Percentiles rank a stretch among this genome's conserved stretches.
These are phyloP conservation scores for Calocera cornea DNA, from an alignment of 768 basidiomycete genomes.

Conservation along the genomic window DNA sequence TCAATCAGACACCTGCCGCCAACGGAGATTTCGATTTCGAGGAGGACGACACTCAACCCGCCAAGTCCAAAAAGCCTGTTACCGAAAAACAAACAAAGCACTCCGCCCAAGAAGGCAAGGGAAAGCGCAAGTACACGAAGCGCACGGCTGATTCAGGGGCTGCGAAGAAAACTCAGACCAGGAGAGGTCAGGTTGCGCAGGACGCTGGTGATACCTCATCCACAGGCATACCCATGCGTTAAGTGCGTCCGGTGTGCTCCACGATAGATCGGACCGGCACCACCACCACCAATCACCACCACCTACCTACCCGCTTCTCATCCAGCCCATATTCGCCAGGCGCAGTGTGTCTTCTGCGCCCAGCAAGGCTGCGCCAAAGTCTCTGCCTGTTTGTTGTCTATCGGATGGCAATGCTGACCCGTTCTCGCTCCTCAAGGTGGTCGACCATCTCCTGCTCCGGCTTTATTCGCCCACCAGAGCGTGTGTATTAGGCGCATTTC, in stretches of 20 bases:
- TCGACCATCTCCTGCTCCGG: no score
- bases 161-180: neutral
- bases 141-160: neutral
- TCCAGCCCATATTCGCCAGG: no score
- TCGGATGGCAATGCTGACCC: no score
- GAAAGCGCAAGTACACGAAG: neutral
- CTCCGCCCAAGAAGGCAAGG: neutral
- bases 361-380: no score
- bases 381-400: no score
- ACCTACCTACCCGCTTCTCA: no score
- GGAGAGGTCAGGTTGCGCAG: neutral
- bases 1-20: neutral
- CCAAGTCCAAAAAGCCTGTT: neutral
- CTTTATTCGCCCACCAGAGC: no score
- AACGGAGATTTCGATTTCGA: conserved; percentile 1
- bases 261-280: no score
- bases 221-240: neutral
- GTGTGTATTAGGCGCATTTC: no score
- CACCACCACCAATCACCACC: no score
- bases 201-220: neutral
- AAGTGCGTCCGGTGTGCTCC: neutral
- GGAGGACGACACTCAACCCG: neutral
- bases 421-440: no score
- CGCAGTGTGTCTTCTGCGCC: no score
- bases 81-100: neutral